phyloP scores from a whole-genome alignment of 2,329 filamentous ascomycete species.

The Aspergillus uvarum region DNA sequence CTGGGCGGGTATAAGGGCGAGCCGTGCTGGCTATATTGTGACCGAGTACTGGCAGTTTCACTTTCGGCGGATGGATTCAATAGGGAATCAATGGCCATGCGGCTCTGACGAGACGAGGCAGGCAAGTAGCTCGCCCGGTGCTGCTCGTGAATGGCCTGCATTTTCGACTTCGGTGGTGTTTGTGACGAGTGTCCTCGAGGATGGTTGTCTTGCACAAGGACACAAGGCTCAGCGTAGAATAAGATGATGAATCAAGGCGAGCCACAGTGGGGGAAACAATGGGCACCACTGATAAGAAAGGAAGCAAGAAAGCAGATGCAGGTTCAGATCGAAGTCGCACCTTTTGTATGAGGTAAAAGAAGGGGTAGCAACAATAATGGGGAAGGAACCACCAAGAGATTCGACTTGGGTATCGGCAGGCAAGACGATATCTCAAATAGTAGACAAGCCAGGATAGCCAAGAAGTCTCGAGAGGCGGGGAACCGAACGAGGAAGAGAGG shows the following conservation, averaged over 20 bases:
- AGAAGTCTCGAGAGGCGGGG: background rate
- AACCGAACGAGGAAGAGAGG: background rate
- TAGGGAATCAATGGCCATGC: slow-evolving; percentile 37
- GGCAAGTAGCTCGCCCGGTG: slow-evolving; percentile 18
- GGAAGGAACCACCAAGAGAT: background rate
- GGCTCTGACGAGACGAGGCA: slow-evolving; percentile 27
- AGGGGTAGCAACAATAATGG: background rate
- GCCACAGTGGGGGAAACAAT: background rate
- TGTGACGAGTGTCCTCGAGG: background rate
- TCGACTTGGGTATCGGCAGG: background rate
- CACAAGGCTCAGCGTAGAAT: too few relatives aligned
- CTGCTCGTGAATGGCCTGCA: slow-evolving; percentile 21
- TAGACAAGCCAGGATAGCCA: background rate
- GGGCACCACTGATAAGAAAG: too few relatives aligned
- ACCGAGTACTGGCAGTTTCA: slow-evolving; percentile 13
- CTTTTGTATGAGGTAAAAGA: background rate
- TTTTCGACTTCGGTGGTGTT: background rate
- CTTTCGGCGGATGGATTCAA: slow-evolving; percentile 33
- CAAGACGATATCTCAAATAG: background rate
- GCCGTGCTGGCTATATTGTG: slow-evolving; percentile 20
- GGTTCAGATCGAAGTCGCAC: background rate
- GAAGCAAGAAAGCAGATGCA: too few relatives aligned
- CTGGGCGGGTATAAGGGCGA: slow-evolving; percentile 33
- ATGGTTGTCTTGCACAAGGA: too few relatives aligned
- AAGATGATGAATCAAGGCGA: background rate